phyloP scores from a whole-genome alignment of 2,329 filamentous ascomycete species.

The Spiromastix sp. region DNA sequence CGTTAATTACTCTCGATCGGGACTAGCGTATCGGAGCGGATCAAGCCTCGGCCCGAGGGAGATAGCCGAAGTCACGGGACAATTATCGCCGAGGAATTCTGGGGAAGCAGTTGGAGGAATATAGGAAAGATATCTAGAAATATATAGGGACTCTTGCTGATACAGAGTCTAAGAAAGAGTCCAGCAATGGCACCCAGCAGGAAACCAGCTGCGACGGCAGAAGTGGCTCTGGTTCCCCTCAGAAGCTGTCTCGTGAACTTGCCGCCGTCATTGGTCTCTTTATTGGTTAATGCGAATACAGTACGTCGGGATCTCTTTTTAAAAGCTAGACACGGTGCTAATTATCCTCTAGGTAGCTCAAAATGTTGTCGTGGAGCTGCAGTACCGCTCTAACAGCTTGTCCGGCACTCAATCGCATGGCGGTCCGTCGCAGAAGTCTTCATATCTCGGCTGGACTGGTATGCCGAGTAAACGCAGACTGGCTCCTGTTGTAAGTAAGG shows the following conservation, averaged over 20 bases:
- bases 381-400: conserved; percentile 53
- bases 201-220: conserved; percentile 57
- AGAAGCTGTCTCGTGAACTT: conserved; percentile 95
- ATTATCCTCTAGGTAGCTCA: conserved; percentile 58
- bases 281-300: conserved; percentile 82
- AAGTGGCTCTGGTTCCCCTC: conserved; percentile 74
- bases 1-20: conserved; percentile 12
- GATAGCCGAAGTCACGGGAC: conserved; percentile 16
- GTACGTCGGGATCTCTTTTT: conserved; percentile 46
- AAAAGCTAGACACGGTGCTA: too few relatives aligned
- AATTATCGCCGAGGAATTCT: conserved; percentile 2
- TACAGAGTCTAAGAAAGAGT: conserved; percentile 4
- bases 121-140: too few relatives aligned
- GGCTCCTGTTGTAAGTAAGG: conserved; percentile 60
- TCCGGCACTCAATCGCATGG: conserved; percentile 35
- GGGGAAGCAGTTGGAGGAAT: too few relatives aligned
- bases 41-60: conserved; percentile 22
- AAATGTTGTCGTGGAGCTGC: conserved; percentile 91
- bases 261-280: conserved; percentile 68
- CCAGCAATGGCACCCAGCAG: conserved; percentile 27
- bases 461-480: conserved; percentile 87
- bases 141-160: too few relatives aligned
- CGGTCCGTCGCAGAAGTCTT: conserved; percentile 50
- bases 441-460: conserved; percentile 93
- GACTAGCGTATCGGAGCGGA: conserved; percentile 21